These are phyloP conservation scores for Camelina sativa DNA, from an alignment of 345 rosid genomes.

Conservation along the genomic window DNA sequence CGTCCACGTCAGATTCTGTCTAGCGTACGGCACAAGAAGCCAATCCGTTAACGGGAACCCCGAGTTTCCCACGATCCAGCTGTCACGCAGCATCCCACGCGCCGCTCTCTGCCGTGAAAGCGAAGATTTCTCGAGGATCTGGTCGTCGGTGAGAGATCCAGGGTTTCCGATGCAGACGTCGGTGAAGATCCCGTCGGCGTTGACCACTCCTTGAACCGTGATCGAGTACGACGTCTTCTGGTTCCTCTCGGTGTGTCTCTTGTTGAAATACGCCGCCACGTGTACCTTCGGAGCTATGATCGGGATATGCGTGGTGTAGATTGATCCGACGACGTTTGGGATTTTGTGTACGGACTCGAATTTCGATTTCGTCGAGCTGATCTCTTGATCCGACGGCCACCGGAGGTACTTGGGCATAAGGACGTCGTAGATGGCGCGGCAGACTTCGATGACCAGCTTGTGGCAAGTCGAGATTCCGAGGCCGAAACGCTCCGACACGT, in stretches of 20 bases:
- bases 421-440: slow-evolving; percentile 67
- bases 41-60: slow-evolving; percentile 75
- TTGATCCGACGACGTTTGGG: slow-evolving; percentile 70
- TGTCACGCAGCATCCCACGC: slow-evolving; percentile 59
- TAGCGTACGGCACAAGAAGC: slow-evolving; percentile 77
- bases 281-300: slow-evolving; percentile 79
- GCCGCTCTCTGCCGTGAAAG: slow-evolving; percentile 62
- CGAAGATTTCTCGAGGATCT: slow-evolving; percentile 72
- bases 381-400: slow-evolving; percentile 66
- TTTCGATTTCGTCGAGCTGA: slow-evolving; percentile 48
- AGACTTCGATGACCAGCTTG: slow-evolving; percentile 82
- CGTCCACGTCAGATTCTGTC: slow-evolving; percentile 76
- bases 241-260: slow-evolving; percentile 78
- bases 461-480: slow-evolving; percentile 89
- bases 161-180: slow-evolving; percentile 89
- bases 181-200: slow-evolving; percentile 67
- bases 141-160: slow-evolving; percentile 79
- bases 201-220: slow-evolving; percentile 82
- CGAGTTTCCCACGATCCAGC: slow-evolving; percentile 66
- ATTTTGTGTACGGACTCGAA: slow-evolving; percentile 60
- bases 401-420: slow-evolving; percentile 69
- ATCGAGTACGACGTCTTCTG: slow-evolving; percentile 87
- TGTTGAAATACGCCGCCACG: slow-evolving; percentile 77
- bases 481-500: slow-evolving; percentile 83
- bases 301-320: slow-evolving; percentile 84